A percentile compares a stretch with the other conserved stretches of the same genome.
phyloP scores from a whole-genome alignment of 2,329 filamentous ascomycete genomes.

The Curvularia spicifera region DNA sequence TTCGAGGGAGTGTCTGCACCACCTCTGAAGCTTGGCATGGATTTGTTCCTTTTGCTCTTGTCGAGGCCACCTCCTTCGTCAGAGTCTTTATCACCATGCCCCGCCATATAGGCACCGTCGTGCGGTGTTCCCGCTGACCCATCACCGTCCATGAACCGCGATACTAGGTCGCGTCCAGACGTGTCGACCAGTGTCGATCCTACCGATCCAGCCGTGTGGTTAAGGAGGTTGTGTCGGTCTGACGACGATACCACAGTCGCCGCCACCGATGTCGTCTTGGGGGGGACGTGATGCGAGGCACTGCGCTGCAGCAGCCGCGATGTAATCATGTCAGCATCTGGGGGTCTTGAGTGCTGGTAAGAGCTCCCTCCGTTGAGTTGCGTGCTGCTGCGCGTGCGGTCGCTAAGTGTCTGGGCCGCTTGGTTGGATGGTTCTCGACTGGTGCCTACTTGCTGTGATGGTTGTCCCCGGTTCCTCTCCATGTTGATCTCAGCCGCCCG shows the following conservation, averaged over 20 bases:
- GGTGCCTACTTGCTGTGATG: conserved; percentile 18
- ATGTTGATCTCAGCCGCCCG: conserved; percentile 33
- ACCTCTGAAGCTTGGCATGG: conserved; percentile 46
- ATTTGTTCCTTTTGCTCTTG: conserved; percentile 47
- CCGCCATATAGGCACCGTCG: conserved; percentile 48
- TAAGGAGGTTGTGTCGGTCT: conserved; percentile 44
- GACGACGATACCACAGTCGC: conserved; percentile 58
- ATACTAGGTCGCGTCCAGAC: conserved; percentile 52
- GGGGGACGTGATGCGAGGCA: conserved; percentile 66
- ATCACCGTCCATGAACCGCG: conserved; percentile 54
- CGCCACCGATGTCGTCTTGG: conserved; percentile 68
- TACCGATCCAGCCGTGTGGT: conserved; percentile 47
- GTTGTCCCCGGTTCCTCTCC: conserved; percentile 31
- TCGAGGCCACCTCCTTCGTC: conserved; percentile 33
- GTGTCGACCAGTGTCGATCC: conserved; percentile 51
- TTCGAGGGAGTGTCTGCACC: conserved; percentile 38
- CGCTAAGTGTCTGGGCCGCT: conserved; percentile 30
- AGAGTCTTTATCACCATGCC: conserved; percentile 32
- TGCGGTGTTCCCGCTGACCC: conserved; percentile 51
- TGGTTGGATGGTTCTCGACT: conserved; percentile 18
- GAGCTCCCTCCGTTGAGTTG: conserved; percentile 42
- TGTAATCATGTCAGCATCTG: conserved; percentile 70
- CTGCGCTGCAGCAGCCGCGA: conserved; percentile 70
- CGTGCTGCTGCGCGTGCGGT: conserved; percentile 34
- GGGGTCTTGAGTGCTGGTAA: conserved; percentile 45